phyloP scores from a whole-genome alignment of 2,329 filamentous ascomycete genomes.

The Westerdykella aurantiaca region DNA sequence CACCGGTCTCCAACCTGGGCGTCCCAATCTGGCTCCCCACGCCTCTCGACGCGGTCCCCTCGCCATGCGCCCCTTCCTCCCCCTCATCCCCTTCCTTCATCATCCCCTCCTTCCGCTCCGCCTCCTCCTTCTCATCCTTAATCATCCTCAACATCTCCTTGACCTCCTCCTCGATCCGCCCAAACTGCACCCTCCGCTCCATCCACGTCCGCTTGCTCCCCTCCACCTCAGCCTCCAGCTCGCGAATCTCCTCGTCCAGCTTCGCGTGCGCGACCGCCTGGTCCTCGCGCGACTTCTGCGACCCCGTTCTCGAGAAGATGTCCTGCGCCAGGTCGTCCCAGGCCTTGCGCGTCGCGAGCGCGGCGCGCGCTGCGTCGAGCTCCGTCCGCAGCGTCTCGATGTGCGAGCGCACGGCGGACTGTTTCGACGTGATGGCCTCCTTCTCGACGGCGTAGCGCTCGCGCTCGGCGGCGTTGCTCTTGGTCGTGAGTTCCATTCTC shows the following conservation, averaged over 20 bases:
- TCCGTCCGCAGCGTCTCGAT: conserved; percentile 67
- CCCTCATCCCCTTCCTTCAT: conserved; percentile 36
- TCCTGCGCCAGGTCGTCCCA: conserved; percentile 86
- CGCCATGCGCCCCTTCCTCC: conserved; percentile 38
- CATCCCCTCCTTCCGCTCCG: conserved; percentile 73
- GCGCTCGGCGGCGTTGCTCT: conserved; percentile 77
- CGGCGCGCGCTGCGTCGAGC: conserved; percentile 60
- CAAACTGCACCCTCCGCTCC: conserved; percentile 81
- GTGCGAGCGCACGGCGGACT: conserved; percentile 69
- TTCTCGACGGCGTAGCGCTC: conserved; percentile 79
- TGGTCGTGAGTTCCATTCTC: conserved; percentile 79
- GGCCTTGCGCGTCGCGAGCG: conserved; percentile 69
- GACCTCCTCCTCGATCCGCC: conserved; percentile 84
- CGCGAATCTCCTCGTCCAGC: conserved; percentile 79
- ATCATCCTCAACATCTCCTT: conserved; percentile 78
- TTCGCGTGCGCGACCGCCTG: conserved; percentile 72
- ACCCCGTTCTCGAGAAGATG: conserved; percentile 68
- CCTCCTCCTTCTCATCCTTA: conserved; percentile 91
- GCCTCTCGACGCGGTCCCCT: conserved; percentile 34
- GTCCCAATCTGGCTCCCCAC: conserved; percentile 41
- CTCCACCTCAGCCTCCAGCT: conserved; percentile 76
- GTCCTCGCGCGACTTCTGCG: conserved; percentile 78
- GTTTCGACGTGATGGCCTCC: conserved; percentile 68
- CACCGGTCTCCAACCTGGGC: conserved; percentile 39
- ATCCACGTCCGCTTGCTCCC: conserved; percentile 78